Evolutionary conservation across 2,329 filamentous ascomycete species (phyloP), one percentile per base, ranked within the genome.

Genomic region (Fusarium anguioides): DNA sequence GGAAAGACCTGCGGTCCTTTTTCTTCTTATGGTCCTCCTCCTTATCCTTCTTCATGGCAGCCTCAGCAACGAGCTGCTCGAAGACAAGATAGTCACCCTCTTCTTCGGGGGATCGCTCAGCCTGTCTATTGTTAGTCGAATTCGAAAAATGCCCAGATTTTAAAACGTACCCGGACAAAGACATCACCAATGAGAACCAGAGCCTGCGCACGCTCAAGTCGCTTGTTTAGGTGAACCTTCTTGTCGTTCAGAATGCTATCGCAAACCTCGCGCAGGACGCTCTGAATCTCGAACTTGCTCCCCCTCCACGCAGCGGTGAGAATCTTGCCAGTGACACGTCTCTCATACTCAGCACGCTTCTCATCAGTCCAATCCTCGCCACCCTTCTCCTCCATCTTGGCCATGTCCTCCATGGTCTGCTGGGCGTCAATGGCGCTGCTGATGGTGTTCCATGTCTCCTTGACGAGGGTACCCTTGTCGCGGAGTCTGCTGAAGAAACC

Each of bases 351-450:
- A 39, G 90, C 90, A 81, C 94, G 94, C 84, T 92, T 94, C 88
- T 98, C 96, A 66, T 99, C 96, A 1, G 96, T 98, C 96, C 96
- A 99, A 64, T 97, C 94, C 55, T 97, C 96, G 47, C 96, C 96
- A 51, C 95, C 96, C 75, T 90, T 90, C 83, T 97, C 92, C 82
- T 99, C 96, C 80, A 95, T 85, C 78, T 95, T 94, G 53, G 94
- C 94, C 96, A 99, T 98, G 79, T 97, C 95, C 82, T 99, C 95
- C 89, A 99, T 97, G 61, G 94, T 97, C 83, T 97, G 91, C 82
- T 99, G 96, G 24, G 96, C 96, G 76, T 97, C 94, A 69, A 99
- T 97, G 36, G 96, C 96, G 49, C 93, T 96, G 66, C 90, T 94
- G 76, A 99, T 97, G 27, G 96, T 99, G 76, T 92, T 95, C 96